These are phyloP conservation scores for Melampsora americana DNA, from an alignment of 1,284 basidiomycete species.

Conservation along the genomic window DNA sequence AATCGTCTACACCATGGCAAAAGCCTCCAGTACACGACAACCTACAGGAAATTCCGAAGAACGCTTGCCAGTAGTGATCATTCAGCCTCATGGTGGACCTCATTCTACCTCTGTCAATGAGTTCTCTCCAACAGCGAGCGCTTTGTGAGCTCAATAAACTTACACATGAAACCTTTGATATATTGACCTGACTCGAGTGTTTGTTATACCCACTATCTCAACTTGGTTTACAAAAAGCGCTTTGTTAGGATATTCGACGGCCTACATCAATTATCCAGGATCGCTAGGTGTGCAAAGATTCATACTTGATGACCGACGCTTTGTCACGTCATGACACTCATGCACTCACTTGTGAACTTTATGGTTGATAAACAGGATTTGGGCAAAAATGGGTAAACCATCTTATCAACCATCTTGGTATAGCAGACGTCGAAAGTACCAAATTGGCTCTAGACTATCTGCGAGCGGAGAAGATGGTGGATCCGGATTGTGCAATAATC, in stretches of 20 bases:
- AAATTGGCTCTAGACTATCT: conserved; percentile 62
- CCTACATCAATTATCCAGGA: conserved; percentile 68
- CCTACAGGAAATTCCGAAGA: conserved; percentile 27
- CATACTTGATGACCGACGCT: background rate
- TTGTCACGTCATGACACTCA: background rate
- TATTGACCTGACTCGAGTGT: background rate
- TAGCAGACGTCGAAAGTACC: conserved; percentile 67
- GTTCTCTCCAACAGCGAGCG: conserved; percentile 27
- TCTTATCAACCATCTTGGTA: conserved; percentile 63
- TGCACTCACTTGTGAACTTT: background rate
- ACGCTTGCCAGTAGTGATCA: conserved; percentile 57
- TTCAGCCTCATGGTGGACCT: conserved; percentile 68
- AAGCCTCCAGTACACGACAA: background rate
- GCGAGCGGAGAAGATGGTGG: conserved; percentile 59
- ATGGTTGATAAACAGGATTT: conserved; percentile 50
- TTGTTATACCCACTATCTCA: background rate
- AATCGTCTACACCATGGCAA: conserved; percentile 24
- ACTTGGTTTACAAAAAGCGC: conserved; percentile 50
- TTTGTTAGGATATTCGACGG: conserved; percentile 65
- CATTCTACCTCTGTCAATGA: conserved; percentile 58
- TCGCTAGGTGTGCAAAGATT: conserved; percentile 58
- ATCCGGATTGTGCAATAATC: conserved; percentile 60
- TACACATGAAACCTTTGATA: background rate
- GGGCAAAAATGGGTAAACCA: conserved; percentile 58
- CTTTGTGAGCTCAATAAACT: conserved; percentile 35